These are phyloP conservation scores for Suillus discolor DNA, from an alignment of 768 basidiomycete species.

Conservation along the genomic window DNA sequence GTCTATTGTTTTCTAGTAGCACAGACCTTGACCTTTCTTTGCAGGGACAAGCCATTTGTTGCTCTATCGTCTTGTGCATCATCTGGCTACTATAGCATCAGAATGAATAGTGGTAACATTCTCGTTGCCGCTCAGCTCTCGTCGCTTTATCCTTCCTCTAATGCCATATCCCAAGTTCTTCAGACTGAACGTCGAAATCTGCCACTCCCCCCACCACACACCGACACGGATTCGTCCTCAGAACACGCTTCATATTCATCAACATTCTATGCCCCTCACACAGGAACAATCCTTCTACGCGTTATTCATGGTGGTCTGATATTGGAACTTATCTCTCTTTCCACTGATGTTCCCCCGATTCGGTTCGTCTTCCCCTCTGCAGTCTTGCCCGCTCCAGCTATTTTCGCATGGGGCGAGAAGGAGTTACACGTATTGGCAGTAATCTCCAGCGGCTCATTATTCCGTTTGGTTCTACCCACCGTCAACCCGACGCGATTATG, in stretches of 20 bases:
- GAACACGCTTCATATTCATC: constrained; percentile 77
- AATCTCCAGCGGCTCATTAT: constrained; percentile 70
- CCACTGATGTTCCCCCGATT: constrained; percentile 63
- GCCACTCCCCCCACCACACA: constrained; percentile 46
- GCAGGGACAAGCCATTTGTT: background rate
- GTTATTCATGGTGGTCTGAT: constrained; percentile 75
- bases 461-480: constrained; percentile 68
- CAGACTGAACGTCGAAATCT: constrained; percentile 61
- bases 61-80: background rate
- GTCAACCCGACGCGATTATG: constrained; percentile 55
- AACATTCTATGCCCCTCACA: constrained; percentile 53
- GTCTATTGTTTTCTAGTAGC: constrained; percentile 1
- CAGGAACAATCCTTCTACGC: constrained; percentile 72
- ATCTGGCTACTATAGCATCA: background rate
- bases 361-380: constrained; percentile 78
- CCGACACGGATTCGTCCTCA: constrained; percentile 45
- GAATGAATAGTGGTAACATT: constrained; percentile 33
- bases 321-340: constrained; percentile 76
- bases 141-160: constrained; percentile 56
- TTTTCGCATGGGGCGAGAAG: constrained; percentile 50
- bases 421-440: constrained; percentile 73
- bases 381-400: constrained; percentile 63
- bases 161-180: constrained; percentile 53
- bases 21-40: background rate
- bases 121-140: constrained; percentile 66